phyloP scores from a whole-genome alignment of 2,329 filamentous ascomycete species.

The Phyllosticta citriasiana region DNA sequence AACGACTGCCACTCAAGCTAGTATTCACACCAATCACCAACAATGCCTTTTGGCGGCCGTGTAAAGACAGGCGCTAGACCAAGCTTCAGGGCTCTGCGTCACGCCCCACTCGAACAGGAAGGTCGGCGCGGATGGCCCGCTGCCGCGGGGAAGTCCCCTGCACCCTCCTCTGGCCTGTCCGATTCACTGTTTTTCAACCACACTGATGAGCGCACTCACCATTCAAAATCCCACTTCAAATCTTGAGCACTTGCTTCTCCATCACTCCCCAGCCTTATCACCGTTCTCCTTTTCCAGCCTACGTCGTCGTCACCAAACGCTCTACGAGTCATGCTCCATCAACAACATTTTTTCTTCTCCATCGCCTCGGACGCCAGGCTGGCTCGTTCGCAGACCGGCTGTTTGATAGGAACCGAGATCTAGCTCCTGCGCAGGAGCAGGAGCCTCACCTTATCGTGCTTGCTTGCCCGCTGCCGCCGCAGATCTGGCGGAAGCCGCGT shows the following conservation, averaged over 20 bases:
- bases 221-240: not conserved
- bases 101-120: not conserved
- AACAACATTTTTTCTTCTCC: not conserved
- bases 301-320: not conserved
- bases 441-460: no score
- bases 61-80: not conserved
- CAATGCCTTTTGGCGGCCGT: not conserved
- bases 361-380: no score
- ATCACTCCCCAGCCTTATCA: no score
- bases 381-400: not conserved
- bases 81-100: not conserved
- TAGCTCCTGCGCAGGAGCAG: not conserved
- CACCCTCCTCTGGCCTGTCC: not conserved
- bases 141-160: not conserved
- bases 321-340: not conserved
- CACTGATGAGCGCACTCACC: not conserved
- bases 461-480: no score
- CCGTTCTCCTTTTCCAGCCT: not conserved
- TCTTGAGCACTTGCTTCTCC: no score
- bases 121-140: not conserved
- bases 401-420: not conserved
- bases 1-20: not conserved
- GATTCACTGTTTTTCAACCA: not conserved
- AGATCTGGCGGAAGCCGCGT: no score
- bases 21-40: not conserved